Conservation (phyloP, 176 grass and related monocot genomes). For the Neostapfia colusana region DNA sequence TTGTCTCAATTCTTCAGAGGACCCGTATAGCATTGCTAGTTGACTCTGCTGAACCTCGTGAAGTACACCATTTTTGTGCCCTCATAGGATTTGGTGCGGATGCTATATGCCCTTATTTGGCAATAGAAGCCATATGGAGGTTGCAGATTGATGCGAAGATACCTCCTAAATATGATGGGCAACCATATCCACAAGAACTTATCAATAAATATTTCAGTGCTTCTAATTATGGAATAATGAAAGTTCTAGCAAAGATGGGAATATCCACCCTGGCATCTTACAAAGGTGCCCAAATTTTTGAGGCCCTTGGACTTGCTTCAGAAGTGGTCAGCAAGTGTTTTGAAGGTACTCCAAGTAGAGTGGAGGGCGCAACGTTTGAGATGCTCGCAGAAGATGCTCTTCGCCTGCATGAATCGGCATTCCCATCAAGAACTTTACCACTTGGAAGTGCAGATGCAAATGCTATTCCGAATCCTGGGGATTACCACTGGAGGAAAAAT, state of each 20-base stretch:
- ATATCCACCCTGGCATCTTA: conserved; percentile 78
- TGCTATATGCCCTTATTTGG: conserved; percentile 70
- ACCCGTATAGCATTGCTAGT: conserved; percentile 58
- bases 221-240: conserved; percentile 66
- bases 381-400: conserved; percentile 57
- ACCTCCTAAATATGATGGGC: conserved; percentile 38
- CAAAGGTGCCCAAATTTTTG: conserved; percentile 82
- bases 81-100: conserved; percentile 65
- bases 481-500: conserved; percentile 58
- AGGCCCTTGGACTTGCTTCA: conserved; percentile 63
- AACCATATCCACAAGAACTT: conserved; percentile 33
- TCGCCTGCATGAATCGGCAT: conserved; percentile 52
- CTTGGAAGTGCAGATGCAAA: conserved; percentile 59
- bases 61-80: conserved; percentile 70
- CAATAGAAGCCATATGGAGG: conserved; percentile 57
- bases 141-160: conserved; percentile 63
- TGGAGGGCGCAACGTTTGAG: conserved; percentile 61
- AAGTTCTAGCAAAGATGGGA: conserved; percentile 79
- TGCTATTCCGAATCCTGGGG: conserved; percentile 53
- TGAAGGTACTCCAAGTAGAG: conserved; percentile 59
- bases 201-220: conserved; percentile 51
- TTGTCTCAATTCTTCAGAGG: conserved; percentile 58
- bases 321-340: conserved; percentile 66
- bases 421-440: conserved; percentile 49
- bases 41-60: conserved; percentile 69